Conservation (phyloP, 192 early-diverging fungal genomes). For the Thamnidium elegans region DNA sequence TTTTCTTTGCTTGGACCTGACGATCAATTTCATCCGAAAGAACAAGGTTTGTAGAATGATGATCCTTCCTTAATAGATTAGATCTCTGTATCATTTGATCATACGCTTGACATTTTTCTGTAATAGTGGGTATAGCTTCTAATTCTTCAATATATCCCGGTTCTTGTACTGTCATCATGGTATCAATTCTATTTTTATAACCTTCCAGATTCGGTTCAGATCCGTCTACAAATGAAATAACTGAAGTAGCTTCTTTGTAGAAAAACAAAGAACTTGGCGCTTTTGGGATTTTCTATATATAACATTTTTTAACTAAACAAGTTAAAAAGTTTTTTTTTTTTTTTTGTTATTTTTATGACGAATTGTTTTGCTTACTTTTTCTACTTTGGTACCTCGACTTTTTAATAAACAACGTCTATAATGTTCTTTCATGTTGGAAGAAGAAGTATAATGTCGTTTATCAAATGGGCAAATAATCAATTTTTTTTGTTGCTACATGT, state of each 20-base stretch:
- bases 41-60: too few species aligned
- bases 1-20: background rate
- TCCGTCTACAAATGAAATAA: background rate
- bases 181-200: too few species aligned
- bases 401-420: constrained; percentile 3
- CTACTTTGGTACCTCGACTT: background rate
- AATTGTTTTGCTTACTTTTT: background rate
- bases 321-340: too few species aligned
- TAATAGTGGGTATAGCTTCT: background rate
- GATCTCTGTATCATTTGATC: background rate
- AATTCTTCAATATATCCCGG: background rate
- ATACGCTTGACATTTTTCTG: constrained; percentile 6
- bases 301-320: too few species aligned
- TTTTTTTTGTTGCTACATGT: background rate
- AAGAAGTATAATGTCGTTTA: background rate
- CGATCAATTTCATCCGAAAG: background rate
- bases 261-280: constrained; percentile 18
- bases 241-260: background rate
- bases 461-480: background rate
- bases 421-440: background rate
- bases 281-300: too few species aligned
- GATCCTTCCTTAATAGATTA: background rate
- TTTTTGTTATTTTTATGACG: too few species aligned
- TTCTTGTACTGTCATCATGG: background rate
- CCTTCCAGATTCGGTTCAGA: background rate